Conservation (phyloP, 345 rosid genomes). For the Raphanus sativus region DNA sequence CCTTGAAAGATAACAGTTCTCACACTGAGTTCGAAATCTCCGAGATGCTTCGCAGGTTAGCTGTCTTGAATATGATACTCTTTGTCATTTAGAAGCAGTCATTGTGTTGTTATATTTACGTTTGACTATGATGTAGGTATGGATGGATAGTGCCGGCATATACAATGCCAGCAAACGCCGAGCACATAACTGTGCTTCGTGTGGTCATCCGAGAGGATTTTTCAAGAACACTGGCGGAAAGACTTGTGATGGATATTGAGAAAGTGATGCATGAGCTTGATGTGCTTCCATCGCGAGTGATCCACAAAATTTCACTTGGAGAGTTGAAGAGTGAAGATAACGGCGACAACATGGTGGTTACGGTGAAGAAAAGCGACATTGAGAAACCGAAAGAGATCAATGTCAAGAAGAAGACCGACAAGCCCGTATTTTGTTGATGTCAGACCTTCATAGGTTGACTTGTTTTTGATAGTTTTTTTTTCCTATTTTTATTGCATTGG, state of each 20-base stretch:
- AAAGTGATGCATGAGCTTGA: not conserved
- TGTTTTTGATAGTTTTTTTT: not conserved
- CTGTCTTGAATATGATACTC: not conserved
- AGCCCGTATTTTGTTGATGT: not conserved
- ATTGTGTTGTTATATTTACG: not conserved
- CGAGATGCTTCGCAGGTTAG: not conserved
- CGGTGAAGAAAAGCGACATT: not conserved
- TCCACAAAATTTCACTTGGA: not conserved
- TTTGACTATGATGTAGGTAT: not conserved
- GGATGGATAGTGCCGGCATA: not conserved
- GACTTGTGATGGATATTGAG: constrained; percentile 1
- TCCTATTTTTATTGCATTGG: not conserved
- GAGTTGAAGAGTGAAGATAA: not conserved
- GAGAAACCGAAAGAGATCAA: not conserved
- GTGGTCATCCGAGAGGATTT: not conserved
- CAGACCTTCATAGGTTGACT: not conserved
- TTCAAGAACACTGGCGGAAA: not conserved
- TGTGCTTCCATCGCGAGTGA: not conserved
- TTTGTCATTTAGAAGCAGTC: not conserved
- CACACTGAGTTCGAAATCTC: not conserved
- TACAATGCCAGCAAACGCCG: not conserved
- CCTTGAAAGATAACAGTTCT: not conserved
- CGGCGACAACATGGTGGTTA: not conserved
- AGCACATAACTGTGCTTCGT: not conserved
- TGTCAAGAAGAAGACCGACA: not conserved